These are phyloP conservation scores for Corymbia maculata DNA, from an alignment of 345 rosid species.

Conservation along the genomic window DNA sequence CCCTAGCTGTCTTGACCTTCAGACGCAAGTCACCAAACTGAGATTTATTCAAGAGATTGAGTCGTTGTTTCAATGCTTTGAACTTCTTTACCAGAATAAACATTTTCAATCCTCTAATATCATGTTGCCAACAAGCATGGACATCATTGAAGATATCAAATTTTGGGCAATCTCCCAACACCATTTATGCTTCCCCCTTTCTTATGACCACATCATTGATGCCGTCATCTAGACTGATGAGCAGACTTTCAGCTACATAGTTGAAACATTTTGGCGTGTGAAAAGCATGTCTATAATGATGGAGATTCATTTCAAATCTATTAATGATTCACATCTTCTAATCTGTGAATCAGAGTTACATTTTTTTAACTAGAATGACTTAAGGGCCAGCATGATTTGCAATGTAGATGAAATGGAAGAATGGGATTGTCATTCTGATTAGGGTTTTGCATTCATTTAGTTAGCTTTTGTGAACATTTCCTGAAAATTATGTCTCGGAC, in stretches of 20 bases:
- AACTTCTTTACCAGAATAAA: too few species aligned
- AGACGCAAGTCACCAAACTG: too few species aligned
- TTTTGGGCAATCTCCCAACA: background rate
- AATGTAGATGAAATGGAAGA: background rate
- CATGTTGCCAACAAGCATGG: too few species aligned
- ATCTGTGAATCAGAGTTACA: background rate
- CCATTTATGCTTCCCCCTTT: background rate
- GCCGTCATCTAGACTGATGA: background rate
- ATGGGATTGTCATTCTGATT: background rate
- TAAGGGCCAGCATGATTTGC: background rate
- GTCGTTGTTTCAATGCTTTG: too few species aligned
- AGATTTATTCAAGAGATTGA: too few species aligned
- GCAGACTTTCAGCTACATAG: background rate
- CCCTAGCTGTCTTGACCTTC: too few species aligned
- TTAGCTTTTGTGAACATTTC: background rate
- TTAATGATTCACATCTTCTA: background rate
- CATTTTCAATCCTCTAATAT: too few species aligned
- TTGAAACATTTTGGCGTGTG: background rate
- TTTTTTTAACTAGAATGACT: background rate
- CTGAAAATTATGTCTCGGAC: background rate
- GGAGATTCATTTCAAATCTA: background rate
- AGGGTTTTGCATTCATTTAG: background rate
- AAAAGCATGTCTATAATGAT: background rate
- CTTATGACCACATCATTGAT: background rate
- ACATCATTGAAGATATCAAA: background rate